A percentile compares a stretch with the other conserved stretches of the same genome.
These are phyloP conservation scores for Trichoderma koningiopsis DNA, from an alignment of 2,329 filamentous ascomycete species.

Conservation along the genomic window DNA sequence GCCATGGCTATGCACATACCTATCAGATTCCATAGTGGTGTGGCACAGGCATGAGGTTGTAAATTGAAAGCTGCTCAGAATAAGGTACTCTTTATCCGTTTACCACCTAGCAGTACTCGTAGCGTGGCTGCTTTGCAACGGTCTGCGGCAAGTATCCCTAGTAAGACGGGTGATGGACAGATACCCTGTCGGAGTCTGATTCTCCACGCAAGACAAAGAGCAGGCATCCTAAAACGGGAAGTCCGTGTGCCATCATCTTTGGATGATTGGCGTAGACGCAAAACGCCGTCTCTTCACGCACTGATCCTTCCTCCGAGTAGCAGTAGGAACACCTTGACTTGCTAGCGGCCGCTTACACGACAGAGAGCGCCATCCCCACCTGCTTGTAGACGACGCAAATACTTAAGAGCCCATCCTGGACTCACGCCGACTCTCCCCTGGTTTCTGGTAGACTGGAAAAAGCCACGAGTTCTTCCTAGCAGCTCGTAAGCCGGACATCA, in stretches of 20 bases:
- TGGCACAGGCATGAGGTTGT: neutral
- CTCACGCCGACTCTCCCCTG: neutral
- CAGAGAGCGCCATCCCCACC: neutral
- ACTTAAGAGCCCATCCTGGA: neutral
- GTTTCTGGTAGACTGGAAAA: neutral
- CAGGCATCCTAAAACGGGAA: neutral
- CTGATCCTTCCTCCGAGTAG: neutral
- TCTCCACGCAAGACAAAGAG: neutral
- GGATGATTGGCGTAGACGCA: neutral
- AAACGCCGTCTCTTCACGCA: neutral
- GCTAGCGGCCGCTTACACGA: no score
- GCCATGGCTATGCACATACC: neutral
- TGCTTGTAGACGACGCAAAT: neutral
- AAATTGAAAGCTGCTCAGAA: neutral
- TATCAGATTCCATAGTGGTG: neutral
- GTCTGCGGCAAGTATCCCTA: neutral
- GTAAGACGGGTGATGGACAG: neutral
- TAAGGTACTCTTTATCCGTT: neutral
- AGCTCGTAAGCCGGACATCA: neutral
- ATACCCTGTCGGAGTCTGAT: neutral
- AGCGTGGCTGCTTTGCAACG: neutral
- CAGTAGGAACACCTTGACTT: neutral
- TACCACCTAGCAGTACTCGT: neutral
- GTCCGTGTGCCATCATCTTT: neutral
- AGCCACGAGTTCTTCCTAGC: neutral